These are phyloP conservation scores for Climacium dendroides DNA, from an alignment of 225 moss, liverwort and hornwort genomes.

Conservation along the genomic window DNA sequence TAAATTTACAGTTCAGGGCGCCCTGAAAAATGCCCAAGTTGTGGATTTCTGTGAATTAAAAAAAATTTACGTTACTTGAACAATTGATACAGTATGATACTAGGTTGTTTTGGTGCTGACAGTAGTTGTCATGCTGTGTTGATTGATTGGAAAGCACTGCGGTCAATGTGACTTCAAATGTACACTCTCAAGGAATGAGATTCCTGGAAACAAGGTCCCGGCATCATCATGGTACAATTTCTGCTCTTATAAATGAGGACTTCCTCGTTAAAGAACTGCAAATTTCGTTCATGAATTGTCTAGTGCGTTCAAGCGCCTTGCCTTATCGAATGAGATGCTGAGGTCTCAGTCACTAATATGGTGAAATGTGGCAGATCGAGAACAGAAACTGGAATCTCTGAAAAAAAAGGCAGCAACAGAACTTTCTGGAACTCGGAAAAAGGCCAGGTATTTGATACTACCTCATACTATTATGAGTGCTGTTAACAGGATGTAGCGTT, in stretches of 20 bases:
- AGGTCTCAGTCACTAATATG: neutral
- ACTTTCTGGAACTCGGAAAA: constrained; percentile 12
- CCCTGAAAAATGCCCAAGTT: neutral
- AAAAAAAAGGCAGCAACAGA: constrained; percentile 22
- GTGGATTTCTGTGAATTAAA: neutral
- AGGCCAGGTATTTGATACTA: constrained; percentile 16
- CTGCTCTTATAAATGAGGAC: neutral
- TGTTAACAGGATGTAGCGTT: neutral
- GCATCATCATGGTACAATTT: constrained; percentile 36
- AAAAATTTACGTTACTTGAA: neutral
- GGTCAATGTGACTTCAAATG: constrained; percentile 52
- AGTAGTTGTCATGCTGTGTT: neutral
- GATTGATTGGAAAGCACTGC: constrained; percentile 29
- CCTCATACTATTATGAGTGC: neutral
- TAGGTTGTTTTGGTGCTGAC: neutral
- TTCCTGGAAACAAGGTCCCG: constrained; percentile 69
- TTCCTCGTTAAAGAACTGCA: neutral
- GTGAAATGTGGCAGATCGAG: constrained; percentile 13
- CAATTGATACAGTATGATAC: neutral
- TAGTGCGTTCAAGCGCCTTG: neutral
- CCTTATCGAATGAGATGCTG: neutral
- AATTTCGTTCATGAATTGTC: neutral
- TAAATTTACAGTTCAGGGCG: neutral
- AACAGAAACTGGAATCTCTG: constrained; percentile 22
- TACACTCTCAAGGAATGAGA: constrained; percentile 72